These are phyloP conservation scores for Meira miltonrushii DNA, from an alignment of 1,284 basidiomycete genomes.

Conservation along the genomic window DNA sequence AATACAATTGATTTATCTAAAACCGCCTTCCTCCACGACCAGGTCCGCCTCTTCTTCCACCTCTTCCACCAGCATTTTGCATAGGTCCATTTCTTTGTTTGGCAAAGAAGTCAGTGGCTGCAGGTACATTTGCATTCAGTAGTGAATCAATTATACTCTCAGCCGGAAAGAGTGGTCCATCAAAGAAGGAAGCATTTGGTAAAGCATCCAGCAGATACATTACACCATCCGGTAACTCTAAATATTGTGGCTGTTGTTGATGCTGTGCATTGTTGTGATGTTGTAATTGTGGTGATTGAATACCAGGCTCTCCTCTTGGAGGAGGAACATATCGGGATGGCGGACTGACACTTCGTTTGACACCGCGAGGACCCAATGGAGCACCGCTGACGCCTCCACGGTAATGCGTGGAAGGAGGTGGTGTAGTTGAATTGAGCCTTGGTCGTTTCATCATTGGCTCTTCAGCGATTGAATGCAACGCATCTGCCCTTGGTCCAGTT, in stretches of 20 bases:
- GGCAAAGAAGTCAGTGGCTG: neutral
- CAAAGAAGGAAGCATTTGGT: conserved; percentile 27
- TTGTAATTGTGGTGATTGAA: neutral
- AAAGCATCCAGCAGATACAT: conserved; percentile 33
- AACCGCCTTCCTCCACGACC: neutral
- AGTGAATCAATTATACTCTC: conserved; percentile 39
- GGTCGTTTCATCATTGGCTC: neutral
- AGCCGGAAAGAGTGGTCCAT: conserved; percentile 30
- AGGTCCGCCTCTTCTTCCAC: neutral
- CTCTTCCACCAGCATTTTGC: neutral
- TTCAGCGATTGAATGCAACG: neutral
- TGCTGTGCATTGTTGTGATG: neutral
- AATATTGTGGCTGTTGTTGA: conserved; percentile 17
- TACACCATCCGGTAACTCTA: conserved; percentile 29
- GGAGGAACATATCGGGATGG: conserved; percentile 1
- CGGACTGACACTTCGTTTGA: neutral
- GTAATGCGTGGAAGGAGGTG: neutral
- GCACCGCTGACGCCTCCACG: neutral
- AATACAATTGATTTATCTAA: neutral
- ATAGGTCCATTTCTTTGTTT: neutral
- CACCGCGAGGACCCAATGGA: neutral
- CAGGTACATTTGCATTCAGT: conserved; percentile 26
- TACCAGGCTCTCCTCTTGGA: neutral
- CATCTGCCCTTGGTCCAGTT: neutral
- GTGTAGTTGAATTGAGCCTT: neutral